These are phyloP conservation scores for Colletotrichum noveboracense DNA, from an alignment of 2,329 filamentous ascomycete genomes.

Conservation along the genomic window DNA sequence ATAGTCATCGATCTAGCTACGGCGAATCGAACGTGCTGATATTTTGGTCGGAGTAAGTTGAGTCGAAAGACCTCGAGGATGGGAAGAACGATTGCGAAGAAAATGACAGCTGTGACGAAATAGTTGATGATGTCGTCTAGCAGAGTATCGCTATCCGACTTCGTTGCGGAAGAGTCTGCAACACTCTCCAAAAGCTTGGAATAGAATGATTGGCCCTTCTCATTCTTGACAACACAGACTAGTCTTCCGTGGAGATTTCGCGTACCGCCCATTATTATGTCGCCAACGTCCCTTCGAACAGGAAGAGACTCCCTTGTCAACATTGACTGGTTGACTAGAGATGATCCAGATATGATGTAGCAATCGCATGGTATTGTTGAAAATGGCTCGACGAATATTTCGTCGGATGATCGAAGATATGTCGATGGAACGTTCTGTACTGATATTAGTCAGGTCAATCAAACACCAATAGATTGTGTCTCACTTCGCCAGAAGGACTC, in stretches of 20 bases:
- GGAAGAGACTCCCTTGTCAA: background rate
- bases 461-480: background rate
- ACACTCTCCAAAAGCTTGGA: background rate
- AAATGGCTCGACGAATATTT: background rate
- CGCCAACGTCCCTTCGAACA: background rate
- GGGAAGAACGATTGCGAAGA: background rate
- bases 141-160: background rate
- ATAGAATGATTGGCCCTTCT: background rate
- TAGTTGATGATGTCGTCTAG: background rate
- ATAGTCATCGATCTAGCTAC: background rate
- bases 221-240: background rate
- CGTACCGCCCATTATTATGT: background rate
- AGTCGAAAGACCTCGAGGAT: background rate
- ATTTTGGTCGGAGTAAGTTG: background rate
- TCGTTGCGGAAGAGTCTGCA: background rate
- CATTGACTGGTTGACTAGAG: background rate
- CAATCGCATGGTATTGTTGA: background rate
- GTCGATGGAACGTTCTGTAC: background rate
- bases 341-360: background rate
- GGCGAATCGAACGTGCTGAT: background rate
- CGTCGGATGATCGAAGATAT: background rate
- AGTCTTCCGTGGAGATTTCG: background rate
- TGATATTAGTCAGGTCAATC: background rate
- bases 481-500: background rate
- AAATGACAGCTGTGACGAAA: background rate